Evolutionary conservation across 208 protist species (phyloP), one percentile per base, ranked within the genome.

Genomic region (Crithidia expoeki): DNA sequence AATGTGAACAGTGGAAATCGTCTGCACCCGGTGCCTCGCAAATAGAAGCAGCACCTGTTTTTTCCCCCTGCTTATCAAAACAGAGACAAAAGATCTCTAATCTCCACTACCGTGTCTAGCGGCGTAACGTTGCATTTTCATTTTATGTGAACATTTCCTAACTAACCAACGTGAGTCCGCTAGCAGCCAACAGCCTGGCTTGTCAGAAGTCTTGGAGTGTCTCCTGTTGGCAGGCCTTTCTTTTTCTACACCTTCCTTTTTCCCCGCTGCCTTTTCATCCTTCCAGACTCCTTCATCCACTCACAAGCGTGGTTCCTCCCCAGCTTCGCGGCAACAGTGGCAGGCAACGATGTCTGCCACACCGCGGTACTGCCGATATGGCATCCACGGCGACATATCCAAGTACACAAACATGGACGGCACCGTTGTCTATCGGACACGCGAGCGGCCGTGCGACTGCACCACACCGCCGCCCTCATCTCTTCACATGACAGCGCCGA

Each of bases 291-390:
- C 42, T 17, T 17, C 42, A 19, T 42, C 36, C 12, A 42, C 36
- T 12, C 36, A 42, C n/a, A n/a, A n/a, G n/a, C n/a, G n/a, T n/a
- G n/a, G n/a, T n/a, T n/a, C n/a, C n/a, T n/a, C n/a, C n/a, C n/a
- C n/a, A n/a, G n/a, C n/a, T n/a, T n/a, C n/a, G n/a, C 36, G 9
- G 36, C 36, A 12, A 40, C 12, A 40, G 12, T 30, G 9, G 4
- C 6, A 3, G 6, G 34, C 42, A 27, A 40, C 4, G 1, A 78
- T 72, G 72, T 12, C 28, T 5, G 46, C 53, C 1, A 19, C 33
- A 50, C 84, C 84, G 67, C 78, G 73, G 80, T 85, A 85, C 72
- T 83, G 79, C 50, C 79, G 72, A 53, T 66, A 71, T 25, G 62
- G 76, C 63, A 36, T 83, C 4, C 84, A 90, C 60, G 84, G 81